Percentiles rank a stretch among this genome's conserved stretches.
Conservation (phyloP, 345 rosid species). For the Fremontodendron californicum region DNA sequence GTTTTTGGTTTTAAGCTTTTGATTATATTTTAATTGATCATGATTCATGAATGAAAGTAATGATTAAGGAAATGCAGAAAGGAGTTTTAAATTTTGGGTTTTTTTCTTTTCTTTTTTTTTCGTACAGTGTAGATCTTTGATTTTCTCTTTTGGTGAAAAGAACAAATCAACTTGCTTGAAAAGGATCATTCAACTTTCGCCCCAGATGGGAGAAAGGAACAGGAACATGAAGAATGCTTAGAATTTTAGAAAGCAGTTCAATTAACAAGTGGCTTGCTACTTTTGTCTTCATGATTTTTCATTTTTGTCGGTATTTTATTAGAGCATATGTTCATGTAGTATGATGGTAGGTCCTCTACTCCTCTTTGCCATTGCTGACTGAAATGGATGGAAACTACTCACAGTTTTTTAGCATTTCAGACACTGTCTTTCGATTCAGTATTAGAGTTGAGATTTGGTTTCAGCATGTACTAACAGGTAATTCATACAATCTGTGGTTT, state of each 20-base stretch:
- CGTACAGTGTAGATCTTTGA: neutral
- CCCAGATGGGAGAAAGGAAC: neutral
- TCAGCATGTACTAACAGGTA: neutral
- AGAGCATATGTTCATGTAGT: neutral
- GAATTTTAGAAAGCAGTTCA: neutral
- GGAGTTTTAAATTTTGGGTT: no score
- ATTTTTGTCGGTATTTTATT: neutral
- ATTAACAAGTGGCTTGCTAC: neutral
- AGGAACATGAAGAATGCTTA: neutral
- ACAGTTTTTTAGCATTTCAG: neutral
- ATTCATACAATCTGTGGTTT: neutral
- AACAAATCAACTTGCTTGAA: neutral
- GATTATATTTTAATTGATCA: neutral
- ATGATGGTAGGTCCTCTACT: neutral
- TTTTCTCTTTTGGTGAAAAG: neutral
- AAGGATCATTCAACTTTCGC: neutral
- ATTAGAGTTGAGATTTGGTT: neutral
- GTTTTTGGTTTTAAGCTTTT: neutral
- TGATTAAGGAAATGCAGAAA: neutral
- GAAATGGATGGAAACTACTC: neutral
- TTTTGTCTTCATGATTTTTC: neutral
- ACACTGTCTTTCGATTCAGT: neutral
- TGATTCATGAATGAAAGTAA: neutral
- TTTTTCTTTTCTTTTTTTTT: neutral
- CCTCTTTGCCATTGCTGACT: neutral